phyloP scores from a whole-genome alignment of 352 stramenopile genomes.

The Aphanomyces astaci region DNA sequence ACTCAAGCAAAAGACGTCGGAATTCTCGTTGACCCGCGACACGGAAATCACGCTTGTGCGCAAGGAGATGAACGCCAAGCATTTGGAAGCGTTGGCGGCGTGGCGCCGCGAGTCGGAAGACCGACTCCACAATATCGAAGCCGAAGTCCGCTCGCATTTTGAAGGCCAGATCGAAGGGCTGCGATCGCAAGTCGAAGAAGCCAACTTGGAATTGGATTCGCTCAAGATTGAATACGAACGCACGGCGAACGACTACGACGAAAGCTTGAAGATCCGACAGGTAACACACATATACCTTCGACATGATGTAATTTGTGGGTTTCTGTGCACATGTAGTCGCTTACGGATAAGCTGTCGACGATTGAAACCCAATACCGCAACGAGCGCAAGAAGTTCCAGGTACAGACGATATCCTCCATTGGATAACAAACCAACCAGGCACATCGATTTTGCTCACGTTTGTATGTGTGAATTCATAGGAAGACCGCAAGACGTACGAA shows the following conservation, averaged over 20 bases:
- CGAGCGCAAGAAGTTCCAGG: slow-evolving; percentile 60
- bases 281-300: neutral
- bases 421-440: no score
- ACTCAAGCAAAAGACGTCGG: slow-evolving; percentile 57
- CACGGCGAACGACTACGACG: slow-evolving; percentile 73
- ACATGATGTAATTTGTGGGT: neutral
- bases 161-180: slow-evolving; percentile 43
- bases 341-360: slow-evolving; percentile 74
- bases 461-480: no score
- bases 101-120: slow-evolving; percentile 78
- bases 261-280: slow-evolving; percentile 63
- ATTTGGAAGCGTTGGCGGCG: slow-evolving; percentile 57
- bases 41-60: slow-evolving; percentile 56
- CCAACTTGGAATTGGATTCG: slow-evolving; percentile 48
- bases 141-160: slow-evolving; percentile 67
- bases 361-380: slow-evolving; percentile 72
- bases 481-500: slow-evolving; percentile 70
- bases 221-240: slow-evolving; percentile 69
- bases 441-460: no score
- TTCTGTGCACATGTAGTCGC: slow-evolving; percentile 14
- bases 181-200: slow-evolving; percentile 55
- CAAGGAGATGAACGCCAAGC: slow-evolving; percentile 71
- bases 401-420: no score
- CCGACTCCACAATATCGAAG: slow-evolving; percentile 55
- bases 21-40: slow-evolving; percentile 66